Base-by-base conservation (phyloP, 371 early-diverging fungal genomes). In the Lichtheimia ornata region DNA sequence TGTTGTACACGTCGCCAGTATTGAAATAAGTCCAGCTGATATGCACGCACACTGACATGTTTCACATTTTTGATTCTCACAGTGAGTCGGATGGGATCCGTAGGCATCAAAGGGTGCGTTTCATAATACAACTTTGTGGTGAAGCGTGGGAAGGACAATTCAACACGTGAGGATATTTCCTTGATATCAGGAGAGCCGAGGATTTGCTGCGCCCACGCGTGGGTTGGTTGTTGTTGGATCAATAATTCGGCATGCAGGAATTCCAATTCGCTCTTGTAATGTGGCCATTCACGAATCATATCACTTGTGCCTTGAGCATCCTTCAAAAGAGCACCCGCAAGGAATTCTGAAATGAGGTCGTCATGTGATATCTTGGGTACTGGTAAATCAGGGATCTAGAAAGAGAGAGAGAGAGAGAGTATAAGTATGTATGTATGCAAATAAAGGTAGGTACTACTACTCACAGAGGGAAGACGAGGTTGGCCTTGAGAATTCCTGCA, bases 21-120 rank as follows among this genome's bases (percentile, higher is more conserved):
- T 51, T 72, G 73, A 30, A 67, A 67, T 11, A 69, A 64, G 50
- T 81, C 73, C 15, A 81, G 67, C 22, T 65, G 70, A 42, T 67
- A 81, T 4, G 75, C 74, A 27, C 81, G 78, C 5, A 81, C 58
- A 11, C 70, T 63, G 13, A 81, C 51, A 49, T 59, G 63, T 12
- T 53, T 17, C 1, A 78, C 61, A 50, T 81, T 77, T 41, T 78
- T 81, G n/a, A 74, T 51, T n/a, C 47, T 12, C 47, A 47, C 47
- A 6, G 47, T 47, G 17, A 47, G 47, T 1, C 47, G 47, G 14
- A 47, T 47, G 2, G 47, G 22, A 22, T 47, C 47, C 5, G 47
- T 18, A 5, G 47, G 17, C 18, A 47, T n/a, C n/a, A 47, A 11
- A 2, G n/a, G 47, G 11, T n/a, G 47, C n/a, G 47, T 22, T 35